A percentile compares a stretch with the other conserved stretches of the same genome.
phyloP scores from a whole-genome alignment of 179 eudicot genomes.

The Dionaea muscipula region DNA sequence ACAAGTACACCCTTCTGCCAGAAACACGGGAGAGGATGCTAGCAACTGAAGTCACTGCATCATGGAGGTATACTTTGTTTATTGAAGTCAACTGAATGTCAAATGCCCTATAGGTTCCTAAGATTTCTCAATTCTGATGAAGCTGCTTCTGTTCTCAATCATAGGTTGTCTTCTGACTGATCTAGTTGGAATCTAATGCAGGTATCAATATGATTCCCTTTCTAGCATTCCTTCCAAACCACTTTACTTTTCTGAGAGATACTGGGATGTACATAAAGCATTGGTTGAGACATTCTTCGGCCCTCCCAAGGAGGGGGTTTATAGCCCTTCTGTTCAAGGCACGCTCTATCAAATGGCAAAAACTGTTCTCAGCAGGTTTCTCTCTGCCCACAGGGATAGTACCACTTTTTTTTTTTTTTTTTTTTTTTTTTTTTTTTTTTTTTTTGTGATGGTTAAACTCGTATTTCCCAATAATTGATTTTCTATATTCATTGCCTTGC shows the following conservation, averaged over 20 bases:
- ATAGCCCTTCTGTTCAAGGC: conserved; percentile 94
- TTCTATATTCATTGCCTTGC: conserved; percentile 1
- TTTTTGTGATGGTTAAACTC: neutral
- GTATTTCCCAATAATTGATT: neutral
- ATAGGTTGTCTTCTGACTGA: neutral
- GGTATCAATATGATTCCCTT: conserved; percentile 62
- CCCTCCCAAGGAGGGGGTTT: conserved; percentile 65
- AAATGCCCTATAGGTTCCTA: too few relatives aligned
- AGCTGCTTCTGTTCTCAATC: neutral
- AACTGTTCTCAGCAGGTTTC: conserved; percentile 63
- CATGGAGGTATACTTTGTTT: conserved; percentile 55
- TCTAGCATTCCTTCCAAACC: conserved; percentile 42
- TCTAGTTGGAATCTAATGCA: too few relatives aligned
- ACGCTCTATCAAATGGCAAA: conserved; percentile 83
- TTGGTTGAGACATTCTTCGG: conserved; percentile 75
- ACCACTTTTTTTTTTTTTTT: neutral
- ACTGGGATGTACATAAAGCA: conserved; percentile 47
- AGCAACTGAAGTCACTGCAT: conserved; percentile 79
- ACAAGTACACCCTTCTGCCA: conserved; percentile 69
- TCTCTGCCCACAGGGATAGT: too few relatives aligned
- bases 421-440: neutral
- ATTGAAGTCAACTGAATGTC: too few relatives aligned
- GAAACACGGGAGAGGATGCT: conserved; percentile 91
- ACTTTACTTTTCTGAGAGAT: conserved; percentile 53
- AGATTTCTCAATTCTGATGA: neutral